Conservation (phyloP, 371 early-diverging fungal species). For the Blakeslea trispora region DNA sequence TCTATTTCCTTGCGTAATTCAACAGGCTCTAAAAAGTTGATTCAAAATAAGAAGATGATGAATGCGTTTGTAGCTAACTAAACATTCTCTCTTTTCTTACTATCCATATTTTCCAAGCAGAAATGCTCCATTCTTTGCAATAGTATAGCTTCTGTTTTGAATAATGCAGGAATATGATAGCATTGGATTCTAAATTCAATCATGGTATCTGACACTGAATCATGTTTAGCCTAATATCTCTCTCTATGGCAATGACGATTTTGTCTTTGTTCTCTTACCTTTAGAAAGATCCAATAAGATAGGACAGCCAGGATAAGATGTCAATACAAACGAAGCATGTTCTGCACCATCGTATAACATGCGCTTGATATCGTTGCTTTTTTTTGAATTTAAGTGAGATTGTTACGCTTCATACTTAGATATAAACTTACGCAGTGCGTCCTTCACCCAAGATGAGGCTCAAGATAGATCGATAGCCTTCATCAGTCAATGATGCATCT, state of each 20-base stretch:
- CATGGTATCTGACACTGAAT: slow-evolving; percentile 14
- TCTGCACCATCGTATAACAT: slow-evolving; percentile 18
- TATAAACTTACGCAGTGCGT: slow-evolving; percentile 10
- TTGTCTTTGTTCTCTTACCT: no score
- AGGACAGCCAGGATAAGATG: slow-evolving; percentile 22
- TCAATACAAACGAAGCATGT: slow-evolving; percentile 18
- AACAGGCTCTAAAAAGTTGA: no score
- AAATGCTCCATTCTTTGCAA: slow-evolving; percentile 4
- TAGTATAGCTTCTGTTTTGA: slow-evolving; percentile 18
- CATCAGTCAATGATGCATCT: slow-evolving; percentile 4
- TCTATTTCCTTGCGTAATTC: no score
- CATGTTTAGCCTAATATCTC: no score
- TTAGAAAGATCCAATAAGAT: slow-evolving; percentile 14
- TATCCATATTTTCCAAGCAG: no score
- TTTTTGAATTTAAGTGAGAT: neutral
- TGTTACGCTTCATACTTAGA: neutral
- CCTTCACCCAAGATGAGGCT: slow-evolving; percentile 19
- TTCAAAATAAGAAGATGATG: no score
- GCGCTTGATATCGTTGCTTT: slow-evolving; percentile 8
- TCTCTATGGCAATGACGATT: no score
- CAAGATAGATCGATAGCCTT: slow-evolving; percentile 17
- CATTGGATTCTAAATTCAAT: slow-evolving; percentile 22
- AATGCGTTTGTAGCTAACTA: no score
- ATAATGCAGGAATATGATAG: slow-evolving; percentile 16
- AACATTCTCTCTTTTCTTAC: no score